Conservation (phyloP, 345 rosid genomes). For the Citrus australasica region DNA sequence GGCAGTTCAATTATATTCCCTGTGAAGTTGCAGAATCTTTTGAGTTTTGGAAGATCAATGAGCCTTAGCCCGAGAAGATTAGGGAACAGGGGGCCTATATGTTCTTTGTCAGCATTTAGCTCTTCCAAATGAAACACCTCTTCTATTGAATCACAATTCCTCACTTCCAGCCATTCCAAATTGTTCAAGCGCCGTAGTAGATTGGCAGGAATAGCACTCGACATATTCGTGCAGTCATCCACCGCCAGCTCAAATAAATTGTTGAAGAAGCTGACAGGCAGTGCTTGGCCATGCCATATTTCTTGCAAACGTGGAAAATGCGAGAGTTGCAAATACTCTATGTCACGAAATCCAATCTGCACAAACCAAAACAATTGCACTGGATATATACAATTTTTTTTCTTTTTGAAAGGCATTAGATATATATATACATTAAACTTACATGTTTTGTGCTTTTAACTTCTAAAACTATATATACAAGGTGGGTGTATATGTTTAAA, state of each 20-base stretch:
- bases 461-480: too few relatives aligned
- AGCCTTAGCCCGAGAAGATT: fast-evolving
- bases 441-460: too few relatives aligned
- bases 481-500: too few relatives aligned
- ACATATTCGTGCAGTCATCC: background rate
- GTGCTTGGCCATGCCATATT: too few relatives aligned
- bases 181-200: background rate
- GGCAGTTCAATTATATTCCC: background rate
- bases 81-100: background rate
- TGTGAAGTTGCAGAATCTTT: background rate
- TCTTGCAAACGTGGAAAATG: too few relatives aligned
- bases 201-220: background rate
- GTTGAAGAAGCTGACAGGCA: too few relatives aligned
- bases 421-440: too few relatives aligned
- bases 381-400: too few relatives aligned
- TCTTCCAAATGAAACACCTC: background rate
- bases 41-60: background rate
- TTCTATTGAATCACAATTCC: background rate
- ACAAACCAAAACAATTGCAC: too few relatives aligned
- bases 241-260: fast-evolving
- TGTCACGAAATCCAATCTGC: too few relatives aligned
- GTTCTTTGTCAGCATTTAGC: background rate
- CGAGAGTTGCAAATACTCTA: fast-evolving
- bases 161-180: fast-evolving
- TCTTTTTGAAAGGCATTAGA: too few relatives aligned